phyloP scores from a whole-genome alignment of 352 stramenopile species.

The Phytophthora sp. region DNA sequence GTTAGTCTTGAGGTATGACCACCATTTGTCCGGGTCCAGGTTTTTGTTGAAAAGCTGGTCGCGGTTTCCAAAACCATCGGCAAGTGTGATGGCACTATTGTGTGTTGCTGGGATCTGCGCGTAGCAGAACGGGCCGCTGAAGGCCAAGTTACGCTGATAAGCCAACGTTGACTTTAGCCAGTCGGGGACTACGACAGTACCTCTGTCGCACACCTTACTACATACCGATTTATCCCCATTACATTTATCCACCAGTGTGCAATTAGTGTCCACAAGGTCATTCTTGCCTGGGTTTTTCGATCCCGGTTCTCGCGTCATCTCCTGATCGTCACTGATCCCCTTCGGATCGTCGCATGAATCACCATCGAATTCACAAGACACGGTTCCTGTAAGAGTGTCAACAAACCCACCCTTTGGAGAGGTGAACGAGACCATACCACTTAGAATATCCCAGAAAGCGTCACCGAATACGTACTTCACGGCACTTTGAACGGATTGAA shows the following conservation, averaged over 20 bases:
- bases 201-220: slow-evolving; percentile 53
- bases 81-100: slow-evolving; percentile 72
- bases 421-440: slow-evolving; percentile 53
- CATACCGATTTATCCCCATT: slow-evolving; percentile 48
- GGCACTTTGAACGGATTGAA: slow-evolving; percentile 44
- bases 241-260: slow-evolving; percentile 48
- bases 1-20: slow-evolving; percentile 72
- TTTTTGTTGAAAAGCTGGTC: slow-evolving; percentile 67
- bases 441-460: slow-evolving; percentile 42
- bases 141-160: slow-evolving; percentile 62
- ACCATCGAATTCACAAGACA: slow-evolving; percentile 38
- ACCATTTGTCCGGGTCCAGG: slow-evolving; percentile 44
- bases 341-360: slow-evolving; percentile 48
- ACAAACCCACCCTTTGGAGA: slow-evolving; percentile 36
- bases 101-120: slow-evolving; percentile 64
- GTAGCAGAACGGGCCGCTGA: slow-evolving; percentile 50
- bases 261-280: slow-evolving; percentile 41
- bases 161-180: slow-evolving; percentile 51
- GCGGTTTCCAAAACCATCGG: slow-evolving; percentile 68
- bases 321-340: slow-evolving; percentile 32
- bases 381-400: slow-evolving; percentile 40
- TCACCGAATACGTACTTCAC: slow-evolving; percentile 44
- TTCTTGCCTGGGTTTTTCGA: slow-evolving; percentile 53
- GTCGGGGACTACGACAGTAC: slow-evolving; percentile 34
- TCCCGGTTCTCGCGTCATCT: slow-evolving; percentile 30